Evolutionary conservation across 2,329 filamentous ascomycete species (phyloP), one percentile per base, ranked within the genome.

Genomic region (Penicillium sp.): DNA sequence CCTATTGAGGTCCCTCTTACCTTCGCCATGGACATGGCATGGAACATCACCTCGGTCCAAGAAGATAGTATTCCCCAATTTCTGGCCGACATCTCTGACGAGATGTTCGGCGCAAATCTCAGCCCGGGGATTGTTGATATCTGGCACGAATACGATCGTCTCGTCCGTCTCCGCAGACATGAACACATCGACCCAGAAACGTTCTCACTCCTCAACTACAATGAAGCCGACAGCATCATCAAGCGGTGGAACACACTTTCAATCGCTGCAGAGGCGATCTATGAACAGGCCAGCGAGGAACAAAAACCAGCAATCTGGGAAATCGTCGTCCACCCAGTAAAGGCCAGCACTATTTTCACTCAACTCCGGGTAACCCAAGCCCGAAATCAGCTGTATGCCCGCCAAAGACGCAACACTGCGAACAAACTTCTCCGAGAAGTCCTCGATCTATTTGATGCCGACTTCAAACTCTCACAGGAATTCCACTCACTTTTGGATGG

Each of bases 141-240:
- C 24, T 73, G 87, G 57, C 77, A 81, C 52, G 78, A 77, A 46
- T 88, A 86, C 66, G 82, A 82, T 50, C 78, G 80, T 68, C 80
- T 83, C n/a, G 79, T 84, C 6, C 82, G 79, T 21, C 75, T 84
- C 48, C 79, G 86, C 56, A 88, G 87, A 71, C 88, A 82, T 61
- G 86, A 89, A 72, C 79, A 85, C 11, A 73, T 88, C 3, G 83
- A 86, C 62, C 77, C 83, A 0, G 76, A 75, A 16, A 84, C 80
- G 3, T 89, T 84, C 72, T 86, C 81, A 46, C 71, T 86, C 2
- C 76, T 86, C 67, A 84, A 88, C 75, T 88, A 88, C 69, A 80
- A 84, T 62, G 86, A 89, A 73, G 85, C 83, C 1, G 84, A 87
- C 47, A 76, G 73, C 0, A 76, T 87, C 1, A 75, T 87, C 11